Evolutionary conservation across 208 protist genomes (phyloP).

Genomic region (Acanthamoeba castellanii): DNA sequence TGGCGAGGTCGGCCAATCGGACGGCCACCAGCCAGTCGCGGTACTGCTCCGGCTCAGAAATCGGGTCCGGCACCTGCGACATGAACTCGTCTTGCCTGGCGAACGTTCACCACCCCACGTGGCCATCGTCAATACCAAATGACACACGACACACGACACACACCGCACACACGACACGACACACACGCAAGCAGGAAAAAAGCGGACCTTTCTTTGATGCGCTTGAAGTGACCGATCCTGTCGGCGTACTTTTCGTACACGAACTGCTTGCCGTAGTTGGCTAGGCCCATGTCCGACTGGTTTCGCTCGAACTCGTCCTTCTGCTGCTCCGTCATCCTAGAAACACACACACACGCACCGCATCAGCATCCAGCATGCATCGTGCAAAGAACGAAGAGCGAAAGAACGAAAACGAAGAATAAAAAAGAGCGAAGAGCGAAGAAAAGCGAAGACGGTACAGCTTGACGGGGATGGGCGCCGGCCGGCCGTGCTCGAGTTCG

Average conservation of each 20-base stretch:
- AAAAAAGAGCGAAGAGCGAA: background rate
- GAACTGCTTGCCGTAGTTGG: background rate
- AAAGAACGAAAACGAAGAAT: no score
- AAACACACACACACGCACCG: background rate
- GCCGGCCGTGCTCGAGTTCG: background rate
- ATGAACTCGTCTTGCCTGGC: background rate
- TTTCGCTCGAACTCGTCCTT: conserved; percentile 29
- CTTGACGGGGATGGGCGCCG: background rate
- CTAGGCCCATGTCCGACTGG: background rate
- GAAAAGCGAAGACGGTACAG: background rate
- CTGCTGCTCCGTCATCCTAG: conserved; percentile 3
- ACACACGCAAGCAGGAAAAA: background rate
- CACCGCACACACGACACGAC: no score
- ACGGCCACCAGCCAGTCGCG: background rate
- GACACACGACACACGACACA: background rate
- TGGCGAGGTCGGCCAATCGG: background rate
- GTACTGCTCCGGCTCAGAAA: conserved; percentile 16
- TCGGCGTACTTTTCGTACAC: conserved; percentile 32
- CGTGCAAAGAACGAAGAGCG: background rate
- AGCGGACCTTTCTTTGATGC: conserved; percentile 35
- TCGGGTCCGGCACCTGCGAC: background rate
- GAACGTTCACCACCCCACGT: background rate
- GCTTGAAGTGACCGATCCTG: conserved; percentile 61
- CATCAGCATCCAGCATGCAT: background rate
- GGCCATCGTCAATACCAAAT: background rate